Evolutionary conservation across 306 rosid species (phyloP), one percentile per base, ranked within the genome.

Genomic region (Gastrolobium villosum): DNA sequence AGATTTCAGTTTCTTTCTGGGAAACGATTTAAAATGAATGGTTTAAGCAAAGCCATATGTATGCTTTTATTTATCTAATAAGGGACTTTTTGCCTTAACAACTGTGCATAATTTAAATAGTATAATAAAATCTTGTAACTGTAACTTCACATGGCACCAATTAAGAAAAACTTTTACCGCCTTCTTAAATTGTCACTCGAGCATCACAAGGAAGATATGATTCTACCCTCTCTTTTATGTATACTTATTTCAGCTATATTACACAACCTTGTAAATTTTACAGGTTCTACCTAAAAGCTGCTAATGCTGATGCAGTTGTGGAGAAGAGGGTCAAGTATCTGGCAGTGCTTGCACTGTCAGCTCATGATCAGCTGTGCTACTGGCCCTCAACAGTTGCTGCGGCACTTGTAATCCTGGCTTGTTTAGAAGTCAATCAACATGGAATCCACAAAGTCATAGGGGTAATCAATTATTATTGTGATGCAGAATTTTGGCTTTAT

Each of bases 311-410:
- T 73, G 83, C 83, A 69, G 78, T 71, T 37, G 40, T 89, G 76
- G 98, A 92, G 88, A 86, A 89, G 81, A 88, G 91, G 88, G 86
- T 90, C 84, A 90, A 80, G 75, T 88, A 81, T 79, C 84, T 95
- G 65, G 92, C 98, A 49, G 76, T 83, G 49, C 78, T 93, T 61
- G 89, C 91, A 79, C 86, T 93, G 8, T 81, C 94, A 43, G 87
- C 86, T 78, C 86, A 73, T 36, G 89, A 82, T 64, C 98, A 82
- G 14, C 84, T 91, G 64, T 67, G 87, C 35, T 93, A 83, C 84
- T 82, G 89, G 89, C 98, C 99, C 53, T 93, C 99, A 82, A 95
- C 98, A 50, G 88, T 95, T 82, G 99, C 98, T 52, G 99, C 99
- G 77, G 92, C 98, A 10, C 71, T 96, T 44, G 97, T 96, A 59